A percentile compares a stretch with the other conserved stretches of the same genome.
phyloP scores from a whole-genome alignment of 305 asterid genomes.

The Lippia alba region DNA sequence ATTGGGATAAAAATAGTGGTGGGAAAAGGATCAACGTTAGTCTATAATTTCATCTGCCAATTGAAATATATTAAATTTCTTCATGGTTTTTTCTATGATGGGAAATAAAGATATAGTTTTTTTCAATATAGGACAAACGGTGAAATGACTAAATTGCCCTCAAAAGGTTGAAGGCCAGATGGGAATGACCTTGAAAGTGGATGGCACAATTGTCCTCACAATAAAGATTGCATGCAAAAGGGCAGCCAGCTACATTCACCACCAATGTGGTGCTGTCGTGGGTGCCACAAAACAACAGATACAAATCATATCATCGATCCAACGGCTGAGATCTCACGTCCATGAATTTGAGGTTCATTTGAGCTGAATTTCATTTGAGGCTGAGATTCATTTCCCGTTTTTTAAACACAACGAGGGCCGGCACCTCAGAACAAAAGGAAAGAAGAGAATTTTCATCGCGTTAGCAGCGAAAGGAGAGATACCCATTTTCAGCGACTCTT shows the following conservation, averaged over 20 bases:
- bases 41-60: neutral
- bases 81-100: neutral
- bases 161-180: neutral
- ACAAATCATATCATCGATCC: conserved; percentile 39
- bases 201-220: conserved; percentile 43
- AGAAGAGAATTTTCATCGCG: neutral
- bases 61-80: neutral
- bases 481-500: conserved; percentile 32
- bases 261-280: conserved; percentile 49
- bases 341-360: conserved; percentile 50
- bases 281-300: conserved; percentile 45
- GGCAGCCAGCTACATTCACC: conserved; percentile 57
- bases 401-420: conserved; percentile 57
- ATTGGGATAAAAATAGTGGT: neutral
- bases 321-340: conserved; percentile 41
- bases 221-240: conserved; percentile 24
- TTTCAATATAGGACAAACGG: neutral
- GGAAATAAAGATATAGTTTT: neutral
- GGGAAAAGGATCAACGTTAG: neutral
- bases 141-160: conserved; percentile 6
- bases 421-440: conserved; percentile 39
- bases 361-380: conserved; percentile 50
- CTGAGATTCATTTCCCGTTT: conserved; percentile 40
- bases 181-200: conserved; percentile 2
- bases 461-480: neutral